Evolutionary conservation across 2,329 filamentous ascomycete species (phyloP).

Genomic region (Ceratocystis smalleyi): DNA sequence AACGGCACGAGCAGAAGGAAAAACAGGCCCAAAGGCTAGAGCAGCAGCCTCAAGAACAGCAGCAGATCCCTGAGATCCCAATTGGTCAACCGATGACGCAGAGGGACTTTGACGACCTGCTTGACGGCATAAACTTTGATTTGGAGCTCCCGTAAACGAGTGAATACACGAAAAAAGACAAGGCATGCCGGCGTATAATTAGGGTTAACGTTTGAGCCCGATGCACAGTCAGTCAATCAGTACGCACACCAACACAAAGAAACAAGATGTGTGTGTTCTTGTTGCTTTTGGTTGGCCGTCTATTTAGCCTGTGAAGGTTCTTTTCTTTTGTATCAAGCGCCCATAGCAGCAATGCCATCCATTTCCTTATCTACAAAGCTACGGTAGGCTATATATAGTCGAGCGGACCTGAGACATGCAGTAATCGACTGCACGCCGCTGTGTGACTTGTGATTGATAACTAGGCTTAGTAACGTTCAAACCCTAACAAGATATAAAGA

Average conservation of each 20-base stretch:
- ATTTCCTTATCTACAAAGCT: too few species aligned
- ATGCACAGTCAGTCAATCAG: too few species aligned
- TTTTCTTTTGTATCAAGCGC: neutral
- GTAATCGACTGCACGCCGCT: neutral
- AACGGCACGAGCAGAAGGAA: neutral
- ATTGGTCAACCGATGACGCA: slow-evolving; percentile 7
- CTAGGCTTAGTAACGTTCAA: neutral
- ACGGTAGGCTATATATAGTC: neutral
- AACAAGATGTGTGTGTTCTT: too few species aligned
- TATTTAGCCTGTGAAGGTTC: too few species aligned
- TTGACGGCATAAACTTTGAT: slow-evolving; percentile 13
- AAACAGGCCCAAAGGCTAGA: neutral
- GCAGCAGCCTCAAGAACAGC: neutral
- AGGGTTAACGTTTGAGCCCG: neutral
- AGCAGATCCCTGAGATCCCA: neutral
- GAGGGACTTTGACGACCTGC: slow-evolving; percentile 12
- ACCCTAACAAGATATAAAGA: neutral
- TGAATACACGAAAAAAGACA: neutral
- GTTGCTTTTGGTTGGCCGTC: too few species aligned
- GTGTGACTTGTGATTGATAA: neutral
- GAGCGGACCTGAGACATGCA: neutral
- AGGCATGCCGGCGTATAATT: neutral
- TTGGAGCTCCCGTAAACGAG: neutral
- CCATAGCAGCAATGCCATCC: too few species aligned
- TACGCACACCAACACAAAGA: too few species aligned